Conservation (phyloP, 768 basidiomycete genomes). For the Russula earlei region DNA sequence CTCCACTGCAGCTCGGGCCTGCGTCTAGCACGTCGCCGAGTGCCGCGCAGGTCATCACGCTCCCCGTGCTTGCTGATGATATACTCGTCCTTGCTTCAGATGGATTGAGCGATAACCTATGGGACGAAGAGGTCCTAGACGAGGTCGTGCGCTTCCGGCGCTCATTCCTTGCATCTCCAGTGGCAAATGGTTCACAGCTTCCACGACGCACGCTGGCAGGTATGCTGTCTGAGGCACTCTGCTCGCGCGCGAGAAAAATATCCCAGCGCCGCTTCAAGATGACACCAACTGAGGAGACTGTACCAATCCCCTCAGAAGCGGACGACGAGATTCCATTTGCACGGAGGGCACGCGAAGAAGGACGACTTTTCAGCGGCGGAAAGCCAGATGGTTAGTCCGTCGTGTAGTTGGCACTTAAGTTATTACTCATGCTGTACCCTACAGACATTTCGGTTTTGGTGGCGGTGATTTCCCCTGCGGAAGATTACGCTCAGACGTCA, state of each 20-base stretch:
- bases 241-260: slow-evolving; percentile 64
- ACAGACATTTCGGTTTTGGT: slow-evolving; percentile 60
- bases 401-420: not conserved
- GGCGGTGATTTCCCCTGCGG: slow-evolving; percentile 48
- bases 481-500: no score
- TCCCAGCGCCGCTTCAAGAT: slow-evolving; percentile 34
- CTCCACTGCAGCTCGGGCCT: slow-evolving; percentile 57
- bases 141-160: slow-evolving; percentile 57
- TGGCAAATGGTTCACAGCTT: slow-evolving; percentile 22
- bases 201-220: slow-evolving; percentile 49
- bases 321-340: slow-evolving; percentile 72
- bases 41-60: slow-evolving; percentile 58
- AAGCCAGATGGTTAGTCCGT: slow-evolving; percentile 67
- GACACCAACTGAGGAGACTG: not conserved
- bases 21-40: slow-evolving; percentile 50
- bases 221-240: slow-evolving; percentile 72
- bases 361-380: slow-evolving; percentile 65
- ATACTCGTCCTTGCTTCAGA: slow-evolving; percentile 77
- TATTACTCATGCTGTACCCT: not conserved
- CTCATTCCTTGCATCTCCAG: slow-evolving; percentile 24
- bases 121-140: slow-evolving; percentile 82
- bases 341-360: slow-evolving; percentile 64
- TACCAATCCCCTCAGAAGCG: not conserved
- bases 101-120: slow-evolving; percentile 78
- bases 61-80: slow-evolving; percentile 62